These are phyloP conservation scores for Beauveria medogensis DNA, from an alignment of 2,329 filamentous ascomycete genomes.

Conservation along the genomic window DNA sequence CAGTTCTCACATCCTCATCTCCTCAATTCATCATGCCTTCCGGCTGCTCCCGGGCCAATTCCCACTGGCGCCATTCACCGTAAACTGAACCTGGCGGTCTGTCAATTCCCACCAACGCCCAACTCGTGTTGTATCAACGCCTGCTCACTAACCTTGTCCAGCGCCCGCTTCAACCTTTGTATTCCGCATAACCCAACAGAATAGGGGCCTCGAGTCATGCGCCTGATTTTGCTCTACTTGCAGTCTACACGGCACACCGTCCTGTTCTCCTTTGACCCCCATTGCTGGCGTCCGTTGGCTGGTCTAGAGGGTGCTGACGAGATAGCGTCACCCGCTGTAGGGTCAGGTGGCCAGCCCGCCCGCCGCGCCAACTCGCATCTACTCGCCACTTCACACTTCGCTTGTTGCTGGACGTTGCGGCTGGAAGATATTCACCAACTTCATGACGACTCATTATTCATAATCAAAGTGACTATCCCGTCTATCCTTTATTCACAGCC, in stretches of 20 bases:
- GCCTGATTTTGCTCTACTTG: background rate
- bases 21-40: background rate
- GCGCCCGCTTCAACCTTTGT: background rate
- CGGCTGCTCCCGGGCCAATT: background rate
- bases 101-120: background rate
- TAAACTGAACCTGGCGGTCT: background rate
- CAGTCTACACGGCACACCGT: background rate
- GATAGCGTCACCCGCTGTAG: conserved; percentile 4
- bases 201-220: background rate
- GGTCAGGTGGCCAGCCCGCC: conserved; percentile 1
- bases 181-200: background rate
- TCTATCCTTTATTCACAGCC: background rate
- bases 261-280: background rate
- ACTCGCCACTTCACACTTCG: too few species aligned
- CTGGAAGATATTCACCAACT: too few species aligned
- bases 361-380: background rate
- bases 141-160: background rate
- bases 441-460: too few species aligned
- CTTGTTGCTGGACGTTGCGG: too few species aligned
- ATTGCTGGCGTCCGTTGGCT: background rate
- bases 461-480: too few species aligned
- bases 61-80: too few species aligned
- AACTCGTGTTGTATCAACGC: background rate
- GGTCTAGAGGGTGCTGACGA: background rate
- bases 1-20: background rate